phyloP scores from a whole-genome alignment of 2,329 filamentous ascomycete genomes.

The Colletotrichum falcatum region DNA sequence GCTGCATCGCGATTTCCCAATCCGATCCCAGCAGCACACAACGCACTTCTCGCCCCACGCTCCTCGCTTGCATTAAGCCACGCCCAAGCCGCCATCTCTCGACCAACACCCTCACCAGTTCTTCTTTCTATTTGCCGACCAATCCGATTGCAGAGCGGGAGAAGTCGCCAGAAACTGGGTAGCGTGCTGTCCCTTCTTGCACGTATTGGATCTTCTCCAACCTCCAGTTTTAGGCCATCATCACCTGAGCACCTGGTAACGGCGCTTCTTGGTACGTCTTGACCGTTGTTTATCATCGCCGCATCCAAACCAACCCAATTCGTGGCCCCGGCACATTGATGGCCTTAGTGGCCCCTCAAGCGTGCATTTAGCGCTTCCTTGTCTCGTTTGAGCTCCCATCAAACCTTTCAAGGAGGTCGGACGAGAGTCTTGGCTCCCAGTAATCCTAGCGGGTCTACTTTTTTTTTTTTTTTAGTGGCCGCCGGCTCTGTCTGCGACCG shows the following conservation, averaged over 20 bases:
- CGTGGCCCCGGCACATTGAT: constrained; percentile 26
- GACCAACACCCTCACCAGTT: not conserved
- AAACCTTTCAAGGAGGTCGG: constrained; percentile 18
- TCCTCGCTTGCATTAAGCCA: constrained; percentile 6
- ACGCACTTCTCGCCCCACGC: not conserved
- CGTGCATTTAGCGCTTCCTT: constrained; percentile 27
- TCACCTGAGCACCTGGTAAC: constrained; percentile 16
- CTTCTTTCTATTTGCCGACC: not conserved
- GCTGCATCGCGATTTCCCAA: constrained; percentile 15
- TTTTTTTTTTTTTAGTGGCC: constrained; percentile 30
- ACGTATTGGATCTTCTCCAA: not conserved
- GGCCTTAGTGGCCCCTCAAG: constrained; percentile 31
- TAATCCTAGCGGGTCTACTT: constrained; percentile 20
- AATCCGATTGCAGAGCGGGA: not conserved
- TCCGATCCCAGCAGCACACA: constrained; percentile 7
- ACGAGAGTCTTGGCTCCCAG: constrained; percentile 15
- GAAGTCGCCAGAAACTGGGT: not conserved
- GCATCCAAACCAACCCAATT: constrained; percentile 31
- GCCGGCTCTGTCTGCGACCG: constrained; percentile 27
- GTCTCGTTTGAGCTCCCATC: constrained; percentile 30
- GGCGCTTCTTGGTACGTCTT: constrained; percentile 26
- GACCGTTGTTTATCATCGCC: constrained; percentile 29
- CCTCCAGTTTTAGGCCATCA: constrained; percentile 14
- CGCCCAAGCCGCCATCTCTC: constrained; percentile 18
- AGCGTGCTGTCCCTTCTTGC: not conserved